Evolutionary conservation across 257 asterid species (phyloP), one percentile per base, ranked within the genome.

Genomic region (Solanum clarkiae): DNA sequence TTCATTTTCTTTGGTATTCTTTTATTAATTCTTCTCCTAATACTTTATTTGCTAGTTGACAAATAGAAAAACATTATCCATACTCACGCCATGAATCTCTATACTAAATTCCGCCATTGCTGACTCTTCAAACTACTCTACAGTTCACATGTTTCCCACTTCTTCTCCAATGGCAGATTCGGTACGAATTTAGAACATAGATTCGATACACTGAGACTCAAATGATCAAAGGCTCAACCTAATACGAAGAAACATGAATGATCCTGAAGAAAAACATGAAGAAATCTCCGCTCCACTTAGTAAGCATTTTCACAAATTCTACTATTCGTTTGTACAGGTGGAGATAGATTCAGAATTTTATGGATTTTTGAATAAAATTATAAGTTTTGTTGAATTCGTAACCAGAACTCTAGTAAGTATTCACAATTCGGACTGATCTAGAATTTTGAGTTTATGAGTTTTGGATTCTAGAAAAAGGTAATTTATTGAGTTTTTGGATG

Each of bases 231-330:
- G 36, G 36, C 36, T 32, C 36, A 2, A 32, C 36, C 36, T 32
- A 59, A 59, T 59, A 59, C 40, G 18, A 63, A 63, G 45, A 56
- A 71, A 47, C 63, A 88, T 88, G 90, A 18, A 47, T 63, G 83
- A 75, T 70, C 16, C 68, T 60, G 16, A 60, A 60, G 68, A 47
- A 47, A 47, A 9, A 47, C 51, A 47, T 47, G 51, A 1, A 8
- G 51, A 60, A 22, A 22, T 60, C 36, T 60, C 36, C 4, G 36
- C 68, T 22, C 68, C 68, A 60, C 68, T 60, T 10, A 0, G 68
- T 59, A 59, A 59, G 66, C 66, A 59, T 59, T 59, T 59, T 22
- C 32, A 3, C 66, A 10, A 59, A 59, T n/a, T 59, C 29, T 59
- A 10, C 0, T 1, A 59, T 14, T 59, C 0, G 0, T 12, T 59